Conservation (phyloP, 768 basidiomycete species). For the Serendipita sp. region DNA sequence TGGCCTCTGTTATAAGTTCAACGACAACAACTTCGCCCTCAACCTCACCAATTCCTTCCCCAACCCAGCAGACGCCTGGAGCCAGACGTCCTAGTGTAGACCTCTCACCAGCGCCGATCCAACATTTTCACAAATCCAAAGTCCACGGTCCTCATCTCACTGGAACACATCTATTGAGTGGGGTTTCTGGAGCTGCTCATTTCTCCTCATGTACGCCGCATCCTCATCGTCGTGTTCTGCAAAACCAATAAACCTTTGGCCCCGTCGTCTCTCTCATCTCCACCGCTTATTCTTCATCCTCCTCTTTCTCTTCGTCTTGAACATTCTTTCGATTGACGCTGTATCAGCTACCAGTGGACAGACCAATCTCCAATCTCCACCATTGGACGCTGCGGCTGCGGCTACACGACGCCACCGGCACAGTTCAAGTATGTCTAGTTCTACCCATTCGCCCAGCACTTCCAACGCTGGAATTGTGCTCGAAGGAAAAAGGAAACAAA, state of each 20-base stretch:
- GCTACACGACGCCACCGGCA: not conserved
- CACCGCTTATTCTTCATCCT: not conserved
- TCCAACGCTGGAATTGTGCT: slow-evolving; percentile 6
- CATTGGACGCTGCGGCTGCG: not conserved
- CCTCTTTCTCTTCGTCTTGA: not conserved
- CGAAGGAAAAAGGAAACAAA: slow-evolving; percentile 10
- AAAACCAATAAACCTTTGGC: not conserved
- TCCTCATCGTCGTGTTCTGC: not conserved
- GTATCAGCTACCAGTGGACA: not conserved
- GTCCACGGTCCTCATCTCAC: not conserved
- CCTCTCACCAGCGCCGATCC: not conserved
- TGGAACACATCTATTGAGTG: not conserved
- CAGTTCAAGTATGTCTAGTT: not conserved
- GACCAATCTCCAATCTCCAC: not conserved
- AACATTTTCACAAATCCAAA: slow-evolving; percentile 3
- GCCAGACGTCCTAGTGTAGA: not conserved
- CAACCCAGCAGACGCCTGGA: too few relatives aligned
- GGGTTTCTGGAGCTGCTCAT: slow-evolving; percentile 1
- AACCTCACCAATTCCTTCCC: too few relatives aligned
- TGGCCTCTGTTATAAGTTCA: not conserved
- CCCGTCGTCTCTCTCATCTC: not conserved
- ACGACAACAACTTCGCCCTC: too few relatives aligned
- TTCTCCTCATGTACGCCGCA: not conserved
- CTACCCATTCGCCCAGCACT: not conserved
- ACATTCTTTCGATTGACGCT: not conserved